Percentiles rank a stretch among this genome's conserved stretches.
Evolutionary conservation across 2,329 filamentous ascomycete genomes (phyloP).

Genomic region (Tetracladium maxilliforme): DNA sequence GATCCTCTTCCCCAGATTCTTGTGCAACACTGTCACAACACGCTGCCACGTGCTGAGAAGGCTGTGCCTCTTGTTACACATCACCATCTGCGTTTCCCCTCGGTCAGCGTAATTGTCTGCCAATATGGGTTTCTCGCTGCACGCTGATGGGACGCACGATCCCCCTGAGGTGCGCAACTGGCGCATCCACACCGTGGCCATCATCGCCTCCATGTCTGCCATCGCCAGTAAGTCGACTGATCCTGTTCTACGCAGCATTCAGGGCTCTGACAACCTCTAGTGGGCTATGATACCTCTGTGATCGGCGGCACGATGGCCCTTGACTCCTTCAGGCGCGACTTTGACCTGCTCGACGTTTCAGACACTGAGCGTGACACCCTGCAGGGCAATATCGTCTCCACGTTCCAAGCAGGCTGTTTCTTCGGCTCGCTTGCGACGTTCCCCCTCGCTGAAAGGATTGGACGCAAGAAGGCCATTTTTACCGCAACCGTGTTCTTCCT

Average conservation of each 20-base stretch:
- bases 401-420: conserved; percentile 14
- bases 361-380: conserved; percentile 22
- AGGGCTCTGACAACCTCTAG: no score
- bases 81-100: no score
- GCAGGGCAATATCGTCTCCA: conserved; percentile 24
- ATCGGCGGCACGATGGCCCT: conserved; percentile 45
- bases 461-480: conserved; percentile 23
- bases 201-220: conserved; percentile 5
- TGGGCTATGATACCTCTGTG: conserved; percentile 33
- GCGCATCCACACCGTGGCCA: conserved; percentile 10
- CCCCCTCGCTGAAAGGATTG: conserved; percentile 22
- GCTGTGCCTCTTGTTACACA: no score
- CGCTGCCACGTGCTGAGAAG: no score
- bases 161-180: conserved; percentile 10
- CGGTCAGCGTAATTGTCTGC: no score
- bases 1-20: no score
- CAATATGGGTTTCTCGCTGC: conserved; percentile 7
- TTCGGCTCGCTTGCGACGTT: conserved; percentile 14
- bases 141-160: conserved; percentile 9
- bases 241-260: no score
- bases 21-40: no score
- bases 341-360: conserved; percentile 28
- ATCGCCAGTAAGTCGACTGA: conserved; percentile 3
- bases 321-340: conserved; percentile 37
- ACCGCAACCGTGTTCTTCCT: conserved; percentile 19